Conservation (phyloP, 192 early-diverging fungal genomes). For the Linnemannia zychae region DNA sequence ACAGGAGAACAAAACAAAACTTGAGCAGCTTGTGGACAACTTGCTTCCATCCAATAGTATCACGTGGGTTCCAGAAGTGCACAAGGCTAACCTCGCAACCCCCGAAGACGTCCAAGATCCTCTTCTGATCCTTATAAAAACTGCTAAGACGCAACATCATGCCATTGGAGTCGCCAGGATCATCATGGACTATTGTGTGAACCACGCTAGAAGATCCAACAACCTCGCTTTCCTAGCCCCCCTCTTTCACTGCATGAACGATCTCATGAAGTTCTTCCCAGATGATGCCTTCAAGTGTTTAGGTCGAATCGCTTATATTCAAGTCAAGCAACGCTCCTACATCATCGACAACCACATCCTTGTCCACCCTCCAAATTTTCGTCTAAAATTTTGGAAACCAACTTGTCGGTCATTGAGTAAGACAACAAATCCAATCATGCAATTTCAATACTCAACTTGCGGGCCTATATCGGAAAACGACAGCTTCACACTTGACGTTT, state of each 20-base stretch:
- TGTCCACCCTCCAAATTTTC: background rate
- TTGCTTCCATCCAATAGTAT: background rate
- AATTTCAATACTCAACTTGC: background rate
- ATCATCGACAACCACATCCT: constrained; percentile 10
- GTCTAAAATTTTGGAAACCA: constrained; percentile 16
- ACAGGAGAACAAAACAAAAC: background rate
- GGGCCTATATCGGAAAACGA: background rate
- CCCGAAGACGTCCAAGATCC: background rate
- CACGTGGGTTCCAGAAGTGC: constrained; percentile 17
- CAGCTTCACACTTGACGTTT: background rate
- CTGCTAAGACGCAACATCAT: constrained; percentile 14
- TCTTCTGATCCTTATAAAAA: background rate
- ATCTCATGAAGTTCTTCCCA: constrained; percentile 12
- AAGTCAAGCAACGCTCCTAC: background rate
- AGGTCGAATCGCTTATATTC: background rate
- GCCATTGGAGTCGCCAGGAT: constrained; percentile 26
- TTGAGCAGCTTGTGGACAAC: background rate
- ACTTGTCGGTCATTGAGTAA: too few species aligned
- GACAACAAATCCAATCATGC: constrained; percentile 18
- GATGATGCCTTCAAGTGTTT: constrained; percentile 15
- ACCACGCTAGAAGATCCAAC: constrained; percentile 1
- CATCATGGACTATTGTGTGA: constrained; percentile 32
- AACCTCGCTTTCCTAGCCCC: constrained; percentile 25
- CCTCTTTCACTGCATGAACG: constrained; percentile 10
- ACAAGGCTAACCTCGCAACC: too few species aligned